phyloP scores from a whole-genome alignment of 1,139 yeast species.

The Candida mesenterica region DNA sequence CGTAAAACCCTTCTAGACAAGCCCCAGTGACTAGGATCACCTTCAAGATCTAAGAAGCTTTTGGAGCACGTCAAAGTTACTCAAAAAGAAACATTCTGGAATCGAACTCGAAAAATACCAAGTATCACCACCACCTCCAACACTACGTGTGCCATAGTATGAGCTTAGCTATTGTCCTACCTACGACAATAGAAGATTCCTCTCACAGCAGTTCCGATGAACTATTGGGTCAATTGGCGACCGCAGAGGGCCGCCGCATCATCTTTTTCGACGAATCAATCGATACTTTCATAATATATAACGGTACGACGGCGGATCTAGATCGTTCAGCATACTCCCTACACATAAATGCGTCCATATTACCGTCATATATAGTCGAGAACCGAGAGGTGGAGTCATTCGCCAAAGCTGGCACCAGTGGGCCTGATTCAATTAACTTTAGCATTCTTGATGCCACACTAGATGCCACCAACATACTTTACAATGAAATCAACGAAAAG shows the following conservation, averaged over 20 bases:
- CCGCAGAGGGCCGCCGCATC: slow-evolving; percentile 13
- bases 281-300: slow-evolving; percentile 31
- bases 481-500: slow-evolving; percentile 9
- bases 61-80: too few species aligned
- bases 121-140: not conserved
- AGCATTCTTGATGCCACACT: slow-evolving; percentile 18
- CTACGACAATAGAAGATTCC: slow-evolving; percentile 5
- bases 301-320: slow-evolving; percentile 6
- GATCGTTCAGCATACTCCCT: slow-evolving; percentile 14
- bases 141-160: slow-evolving; percentile 6
- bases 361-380: slow-evolving; percentile 26
- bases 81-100: too few species aligned
- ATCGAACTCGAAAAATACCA: too few species aligned
- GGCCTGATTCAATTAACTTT: slow-evolving; percentile 11
- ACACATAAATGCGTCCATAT: slow-evolving; percentile 27
- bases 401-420: slow-evolving; percentile 4
- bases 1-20: too few species aligned
- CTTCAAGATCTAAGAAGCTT: too few species aligned
- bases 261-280: slow-evolving; percentile 41
- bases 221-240: slow-evolving; percentile 5
- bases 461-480: slow-evolving; percentile 14
- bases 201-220: slow-evolving; percentile 1
- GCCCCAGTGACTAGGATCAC: too few species aligned
- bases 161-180: slow-evolving; percentile 16
- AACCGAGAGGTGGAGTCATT: slow-evolving; percentile 7